Evolutionary conservation across 2,329 filamentous ascomycete genomes (phyloP).

Genomic region (Fusarium proliferatum): DNA sequence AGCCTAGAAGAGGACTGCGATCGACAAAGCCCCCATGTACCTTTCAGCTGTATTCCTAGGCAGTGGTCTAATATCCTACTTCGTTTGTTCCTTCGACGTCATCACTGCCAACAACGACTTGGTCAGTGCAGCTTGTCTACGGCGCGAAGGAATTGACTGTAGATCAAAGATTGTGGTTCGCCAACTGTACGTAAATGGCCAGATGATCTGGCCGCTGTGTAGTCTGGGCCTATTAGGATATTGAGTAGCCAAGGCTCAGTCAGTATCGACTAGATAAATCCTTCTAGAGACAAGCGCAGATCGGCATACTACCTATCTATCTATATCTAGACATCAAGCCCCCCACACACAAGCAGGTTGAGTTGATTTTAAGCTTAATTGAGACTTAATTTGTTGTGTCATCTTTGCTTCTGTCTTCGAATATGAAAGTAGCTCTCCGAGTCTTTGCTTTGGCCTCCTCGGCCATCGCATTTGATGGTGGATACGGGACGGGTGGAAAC

Average conservation of each 20-base stretch:
- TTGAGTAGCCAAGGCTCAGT: neutral
- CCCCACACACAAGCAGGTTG: neutral
- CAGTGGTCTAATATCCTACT: neutral
- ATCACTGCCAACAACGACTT: neutral
- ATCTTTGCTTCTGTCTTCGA: neutral
- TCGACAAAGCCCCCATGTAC: neutral
- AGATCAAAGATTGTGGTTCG: neutral
- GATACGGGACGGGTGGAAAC: neutral
- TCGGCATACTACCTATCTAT: neutral
- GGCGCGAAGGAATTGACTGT: neutral
- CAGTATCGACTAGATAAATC: neutral
- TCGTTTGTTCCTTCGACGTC: neutral
- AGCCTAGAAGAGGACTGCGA: neutral
- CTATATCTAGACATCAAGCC: neutral
- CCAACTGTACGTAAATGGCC: neutral
- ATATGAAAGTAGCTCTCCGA: neutral
- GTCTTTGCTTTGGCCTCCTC: neutral
- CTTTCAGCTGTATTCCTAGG: neutral
- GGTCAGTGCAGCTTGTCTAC: neutral
- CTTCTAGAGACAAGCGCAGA: neutral
- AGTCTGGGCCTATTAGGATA: neutral
- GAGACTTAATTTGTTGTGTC: neutral
- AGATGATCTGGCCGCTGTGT: neutral
- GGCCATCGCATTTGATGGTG: slow-evolving; percentile 3
- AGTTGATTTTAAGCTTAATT: neutral